Conservation (phyloP, 2,329 filamentous ascomycete species). For the Sclerotiophoma versabilis region DNA sequence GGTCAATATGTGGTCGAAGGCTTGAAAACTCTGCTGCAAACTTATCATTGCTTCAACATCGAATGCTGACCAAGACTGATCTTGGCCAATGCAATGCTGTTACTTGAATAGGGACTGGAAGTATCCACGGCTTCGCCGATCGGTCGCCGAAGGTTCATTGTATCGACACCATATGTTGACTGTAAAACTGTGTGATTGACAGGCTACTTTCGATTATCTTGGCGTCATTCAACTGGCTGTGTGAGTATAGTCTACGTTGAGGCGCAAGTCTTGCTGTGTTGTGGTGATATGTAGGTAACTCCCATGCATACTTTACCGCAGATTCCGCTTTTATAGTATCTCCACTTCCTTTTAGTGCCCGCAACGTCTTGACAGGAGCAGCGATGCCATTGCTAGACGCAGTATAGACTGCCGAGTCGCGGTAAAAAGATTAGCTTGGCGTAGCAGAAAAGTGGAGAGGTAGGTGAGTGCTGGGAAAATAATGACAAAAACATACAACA, state of each 20-base stretch:
- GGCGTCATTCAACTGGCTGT: too few species aligned
- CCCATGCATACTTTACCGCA: background rate
- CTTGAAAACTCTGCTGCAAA: background rate
- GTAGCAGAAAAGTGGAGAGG: too few species aligned
- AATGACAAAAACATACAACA: conserved; percentile 10
- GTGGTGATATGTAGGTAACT: too few species aligned
- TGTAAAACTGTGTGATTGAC: too few species aligned
- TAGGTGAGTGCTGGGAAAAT: too few species aligned
- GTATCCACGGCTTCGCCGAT: conserved; percentile 12
- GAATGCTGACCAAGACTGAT: background rate
- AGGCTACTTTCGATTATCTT: too few species aligned
- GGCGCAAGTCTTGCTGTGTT: too few species aligned
- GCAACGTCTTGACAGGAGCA: background rate
- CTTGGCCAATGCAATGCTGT: conserved; percentile 1
- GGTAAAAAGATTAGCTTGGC: too few species aligned
- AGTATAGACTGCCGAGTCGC: too few species aligned
- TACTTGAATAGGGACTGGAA: background rate
- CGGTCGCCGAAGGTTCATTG: conserved; percentile 2
- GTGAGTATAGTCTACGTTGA: too few species aligned
- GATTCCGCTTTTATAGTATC: background rate
- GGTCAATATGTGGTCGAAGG: background rate
- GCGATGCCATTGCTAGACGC: too few species aligned
- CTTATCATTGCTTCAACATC: background rate
- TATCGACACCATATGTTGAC: background rate
- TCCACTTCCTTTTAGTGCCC: background rate